Conservation (phyloP, 345 rosid genomes). For the Mercurialis annua region DNA sequence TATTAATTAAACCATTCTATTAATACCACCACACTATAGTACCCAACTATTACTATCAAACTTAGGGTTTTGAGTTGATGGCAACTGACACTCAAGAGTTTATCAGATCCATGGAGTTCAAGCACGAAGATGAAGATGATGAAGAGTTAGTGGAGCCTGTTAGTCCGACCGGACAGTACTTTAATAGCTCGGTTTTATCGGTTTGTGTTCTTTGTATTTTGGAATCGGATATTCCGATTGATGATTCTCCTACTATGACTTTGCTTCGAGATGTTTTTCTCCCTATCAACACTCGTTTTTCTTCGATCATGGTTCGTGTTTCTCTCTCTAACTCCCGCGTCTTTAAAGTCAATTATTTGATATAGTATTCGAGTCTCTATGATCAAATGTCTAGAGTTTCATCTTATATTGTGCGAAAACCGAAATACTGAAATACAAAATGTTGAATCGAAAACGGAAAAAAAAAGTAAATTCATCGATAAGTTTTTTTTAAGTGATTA, state of each 20-base stretch:
- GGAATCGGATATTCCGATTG: constrained; percentile 37
- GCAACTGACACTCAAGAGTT: neutral
- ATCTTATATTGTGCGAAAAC: too few species aligned
- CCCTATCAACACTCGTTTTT: constrained; percentile 44
- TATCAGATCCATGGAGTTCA: neutral
- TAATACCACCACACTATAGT: too few species aligned
- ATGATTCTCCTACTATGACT: constrained; percentile 19
- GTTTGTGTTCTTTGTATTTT: constrained; percentile 28
- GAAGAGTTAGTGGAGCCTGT: constrained; percentile 30
- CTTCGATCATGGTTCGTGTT: constrained; percentile 41
- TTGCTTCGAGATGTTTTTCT: constrained; percentile 35
- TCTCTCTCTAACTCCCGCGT: neutral
- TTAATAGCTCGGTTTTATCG: constrained; percentile 36
- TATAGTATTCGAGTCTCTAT: too few species aligned
- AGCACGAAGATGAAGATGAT: constrained; percentile 15
- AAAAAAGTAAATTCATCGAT: too few species aligned
- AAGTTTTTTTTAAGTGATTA: too few species aligned
- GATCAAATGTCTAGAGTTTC: too few species aligned
- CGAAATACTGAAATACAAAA: too few species aligned
- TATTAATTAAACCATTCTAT: too few species aligned
- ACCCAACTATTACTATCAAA: too few species aligned
- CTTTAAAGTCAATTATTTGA: too few species aligned
- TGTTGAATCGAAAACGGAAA: too few species aligned
- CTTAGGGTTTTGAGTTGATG: too few species aligned
- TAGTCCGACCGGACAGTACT: constrained; percentile 40